Percentiles rank a stretch among this genome's conserved stretches.
These are phyloP conservation scores for Malus asiatica DNA, from an alignment of 306 rosid genomes.

Conservation along the genomic window DNA sequence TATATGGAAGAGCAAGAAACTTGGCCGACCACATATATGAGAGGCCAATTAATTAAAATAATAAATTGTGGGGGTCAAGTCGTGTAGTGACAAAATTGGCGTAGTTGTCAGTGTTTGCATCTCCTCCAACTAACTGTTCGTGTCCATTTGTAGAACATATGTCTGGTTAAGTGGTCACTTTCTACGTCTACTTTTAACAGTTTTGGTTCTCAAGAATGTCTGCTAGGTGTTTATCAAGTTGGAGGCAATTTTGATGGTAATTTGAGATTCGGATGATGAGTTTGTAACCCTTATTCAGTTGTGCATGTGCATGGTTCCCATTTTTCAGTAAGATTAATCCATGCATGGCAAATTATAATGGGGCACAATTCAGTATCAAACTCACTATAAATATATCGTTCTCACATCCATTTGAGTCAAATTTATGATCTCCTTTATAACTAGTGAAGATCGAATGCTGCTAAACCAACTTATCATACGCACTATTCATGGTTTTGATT, in stretches of 20 bases:
- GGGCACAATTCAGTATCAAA: not conserved
- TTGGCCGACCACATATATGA: not conserved
- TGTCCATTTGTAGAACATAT: not conserved
- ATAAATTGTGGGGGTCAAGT: not conserved
- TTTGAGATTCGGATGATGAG: not conserved
- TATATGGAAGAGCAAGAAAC: not conserved
- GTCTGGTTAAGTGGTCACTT: constrained; percentile 17
- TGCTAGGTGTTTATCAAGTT: not conserved
- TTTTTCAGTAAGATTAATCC: no score
- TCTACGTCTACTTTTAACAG: not conserved
- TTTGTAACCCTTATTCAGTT: no score
- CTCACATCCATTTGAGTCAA: no score
- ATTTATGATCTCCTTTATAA: no score
- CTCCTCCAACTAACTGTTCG: not conserved
- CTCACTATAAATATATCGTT: no score
- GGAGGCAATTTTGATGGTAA: not conserved
- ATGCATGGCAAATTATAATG: no score
- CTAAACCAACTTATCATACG: not conserved
- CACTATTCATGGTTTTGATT: not conserved
- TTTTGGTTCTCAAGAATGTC: not conserved
- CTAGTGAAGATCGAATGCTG: not conserved
- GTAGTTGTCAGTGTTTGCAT: constrained; percentile 2
- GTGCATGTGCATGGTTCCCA: no score
- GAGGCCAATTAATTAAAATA: not conserved
- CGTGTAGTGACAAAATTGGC: not conserved